These are phyloP conservation scores for Lachancea sp. DNA, from an alignment of 805 yeast species.

Conservation along the genomic window DNA sequence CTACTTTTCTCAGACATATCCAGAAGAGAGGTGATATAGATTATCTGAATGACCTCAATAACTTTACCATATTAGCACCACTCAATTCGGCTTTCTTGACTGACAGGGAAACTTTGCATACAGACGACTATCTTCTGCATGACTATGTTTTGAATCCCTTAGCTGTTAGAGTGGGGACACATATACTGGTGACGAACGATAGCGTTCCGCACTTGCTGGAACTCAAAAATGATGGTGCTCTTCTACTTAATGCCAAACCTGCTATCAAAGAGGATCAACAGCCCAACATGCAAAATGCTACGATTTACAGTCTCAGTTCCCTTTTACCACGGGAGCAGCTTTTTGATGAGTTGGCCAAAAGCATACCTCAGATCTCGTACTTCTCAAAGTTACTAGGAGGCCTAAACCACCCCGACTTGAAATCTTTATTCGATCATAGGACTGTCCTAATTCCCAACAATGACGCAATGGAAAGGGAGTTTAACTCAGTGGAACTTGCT, in stretches of 20 bases:
- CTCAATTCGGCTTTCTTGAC: conserved; percentile 63
- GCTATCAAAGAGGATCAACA: conserved; percentile 51
- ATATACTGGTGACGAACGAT: conserved; percentile 13
- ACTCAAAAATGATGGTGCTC: conserved; percentile 27
- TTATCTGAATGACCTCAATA: conserved; percentile 47
- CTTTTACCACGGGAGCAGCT: conserved; percentile 35
- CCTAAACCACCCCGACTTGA: conserved; percentile 1
- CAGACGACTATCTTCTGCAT: conserved; percentile 24
- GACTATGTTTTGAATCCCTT: conserved; percentile 34
- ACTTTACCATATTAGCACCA: conserved; percentile 76
- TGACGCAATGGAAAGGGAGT: conserved; percentile 24
- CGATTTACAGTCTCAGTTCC: conserved; percentile 56
- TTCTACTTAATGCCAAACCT: conserved; percentile 15
- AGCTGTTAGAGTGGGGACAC: conserved; percentile 11
- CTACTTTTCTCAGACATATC: conserved; percentile 51
- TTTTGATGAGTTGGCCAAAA: not conserved
- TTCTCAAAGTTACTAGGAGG: not conserved
- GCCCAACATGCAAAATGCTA: conserved; percentile 59
- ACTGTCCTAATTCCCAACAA: conserved; percentile 47
- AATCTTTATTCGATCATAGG: conserved; percentile 23
- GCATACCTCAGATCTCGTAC: not conserved
- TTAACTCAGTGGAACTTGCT: conserved; percentile 39
- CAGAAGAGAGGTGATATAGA: conserved; percentile 63
- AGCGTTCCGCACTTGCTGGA: conserved; percentile 17
- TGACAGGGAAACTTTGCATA: conserved; percentile 4